Percentiles rank a stretch among this genome's conserved stretches.
phyloP scores from a whole-genome alignment of 345 rosid species.

The Capsella bursapastoris region DNA sequence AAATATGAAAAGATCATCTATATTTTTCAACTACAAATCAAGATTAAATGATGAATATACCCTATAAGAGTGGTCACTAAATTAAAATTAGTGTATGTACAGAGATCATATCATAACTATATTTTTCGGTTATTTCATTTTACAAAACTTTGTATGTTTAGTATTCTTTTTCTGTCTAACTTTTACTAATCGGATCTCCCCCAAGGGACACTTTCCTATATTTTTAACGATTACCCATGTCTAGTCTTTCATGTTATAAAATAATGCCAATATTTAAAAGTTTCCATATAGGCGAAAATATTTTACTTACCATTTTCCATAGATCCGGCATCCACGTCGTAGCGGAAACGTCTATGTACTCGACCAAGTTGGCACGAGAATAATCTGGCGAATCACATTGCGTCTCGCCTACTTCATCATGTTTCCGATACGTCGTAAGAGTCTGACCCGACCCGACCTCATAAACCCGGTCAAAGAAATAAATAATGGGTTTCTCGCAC shows the following conservation, averaged over 20 bases:
- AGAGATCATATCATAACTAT: not conserved
- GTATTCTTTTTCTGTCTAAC: not conserved
- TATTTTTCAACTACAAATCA: not conserved
- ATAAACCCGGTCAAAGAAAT: slow-evolving; percentile 62
- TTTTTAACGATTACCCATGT: not conserved
- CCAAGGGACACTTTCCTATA: too few species aligned
- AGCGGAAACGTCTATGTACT: slow-evolving; percentile 52
- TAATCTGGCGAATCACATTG: slow-evolving; percentile 51
- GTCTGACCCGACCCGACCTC: slow-evolving; percentile 43
- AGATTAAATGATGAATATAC: not conserved
- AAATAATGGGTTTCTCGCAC: slow-evolving; percentile 67
- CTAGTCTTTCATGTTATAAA: not conserved
- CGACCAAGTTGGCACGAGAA: slow-evolving; percentile 47
- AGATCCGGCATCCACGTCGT: slow-evolving; percentile 49
- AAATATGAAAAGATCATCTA: not conserved
- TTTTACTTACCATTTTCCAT: slow-evolving; percentile 67
- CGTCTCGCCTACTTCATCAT: slow-evolving; percentile 40
- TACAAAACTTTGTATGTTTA: too few species aligned
- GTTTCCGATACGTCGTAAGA: slow-evolving; percentile 59
- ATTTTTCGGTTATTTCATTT: too few species aligned
- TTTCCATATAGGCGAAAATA: not conserved
- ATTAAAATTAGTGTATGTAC: not conserved
- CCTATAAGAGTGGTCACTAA: not conserved
- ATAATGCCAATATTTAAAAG: not conserved
- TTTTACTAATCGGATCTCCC: not conserved